These are phyloP conservation scores for Phaffomyces thermotolerans DNA, from an alignment of 805 yeast genomes.

Conservation along the genomic window DNA sequence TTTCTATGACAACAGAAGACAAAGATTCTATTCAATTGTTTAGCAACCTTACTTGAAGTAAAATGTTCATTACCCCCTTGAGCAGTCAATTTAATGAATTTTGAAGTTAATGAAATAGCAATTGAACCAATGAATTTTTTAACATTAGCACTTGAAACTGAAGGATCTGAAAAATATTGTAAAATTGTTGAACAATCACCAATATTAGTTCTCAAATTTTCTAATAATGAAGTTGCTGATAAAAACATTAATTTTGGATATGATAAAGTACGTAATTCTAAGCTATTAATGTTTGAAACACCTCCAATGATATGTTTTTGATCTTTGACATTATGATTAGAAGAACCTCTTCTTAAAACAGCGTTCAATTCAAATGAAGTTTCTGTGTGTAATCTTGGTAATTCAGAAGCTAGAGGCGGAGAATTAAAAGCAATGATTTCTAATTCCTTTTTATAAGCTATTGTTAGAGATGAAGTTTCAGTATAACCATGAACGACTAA, in stretches of 20 bases:
- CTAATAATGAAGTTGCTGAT: constrained; percentile 74
- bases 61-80: constrained; percentile 50
- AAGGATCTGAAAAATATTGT: constrained; percentile 80
- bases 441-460: constrained; percentile 41
- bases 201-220: constrained; percentile 64
- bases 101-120: constrained; percentile 50
- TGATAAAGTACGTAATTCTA: constrained; percentile 49
- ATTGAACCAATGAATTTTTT: constrained; percentile 62
- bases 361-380: constrained; percentile 89
- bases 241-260: constrained; percentile 81
- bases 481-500: constrained; percentile 86
- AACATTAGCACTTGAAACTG: constrained; percentile 60
- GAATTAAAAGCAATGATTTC: constrained; percentile 75
- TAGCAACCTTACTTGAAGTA: constrained; percentile 51
- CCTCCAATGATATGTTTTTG: constrained; percentile 53
- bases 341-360: constrained; percentile 81
- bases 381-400: constrained; percentile 76
- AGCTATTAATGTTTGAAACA: constrained; percentile 34
- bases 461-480: constrained; percentile 47
- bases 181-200: constrained; percentile 80
- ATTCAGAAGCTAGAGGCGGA: constrained; percentile 81
- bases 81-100: constrained; percentile 41
- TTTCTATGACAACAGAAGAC: constrained; percentile 74
- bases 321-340: constrained; percentile 68
- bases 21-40: constrained; percentile 62